These are phyloP conservation scores for Venturia carpophila DNA, from an alignment of 2,329 filamentous ascomycete genomes.

Conservation along the genomic window DNA sequence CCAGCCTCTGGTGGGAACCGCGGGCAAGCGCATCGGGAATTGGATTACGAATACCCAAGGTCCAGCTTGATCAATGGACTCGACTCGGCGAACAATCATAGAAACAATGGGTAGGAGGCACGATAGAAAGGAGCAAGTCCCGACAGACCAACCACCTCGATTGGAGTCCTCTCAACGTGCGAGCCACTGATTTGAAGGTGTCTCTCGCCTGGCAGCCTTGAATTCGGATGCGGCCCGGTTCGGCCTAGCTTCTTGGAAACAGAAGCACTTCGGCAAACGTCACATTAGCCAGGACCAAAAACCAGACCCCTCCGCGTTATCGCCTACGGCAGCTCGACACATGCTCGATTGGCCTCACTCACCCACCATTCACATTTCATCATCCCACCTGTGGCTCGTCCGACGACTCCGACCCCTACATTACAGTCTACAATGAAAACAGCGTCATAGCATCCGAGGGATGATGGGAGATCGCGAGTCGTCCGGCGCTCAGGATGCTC, in stretches of 20 bases:
- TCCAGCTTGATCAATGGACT: not conserved
- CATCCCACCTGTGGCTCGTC: constrained; percentile 9
- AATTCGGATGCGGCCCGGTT: not conserved
- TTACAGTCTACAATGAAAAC: constrained; percentile 12
- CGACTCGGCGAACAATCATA: not conserved
- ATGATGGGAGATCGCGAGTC: constrained; percentile 64
- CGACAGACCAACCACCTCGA: not conserved
- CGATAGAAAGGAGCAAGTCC: not conserved
- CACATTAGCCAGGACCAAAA: not conserved
- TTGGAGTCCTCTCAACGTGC: not conserved
- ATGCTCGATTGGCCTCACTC: constrained; percentile 1
- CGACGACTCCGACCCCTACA: constrained; percentile 1
- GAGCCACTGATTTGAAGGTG: not conserved
- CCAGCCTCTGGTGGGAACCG: not conserved
- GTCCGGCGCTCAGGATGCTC: constrained; percentile 68
- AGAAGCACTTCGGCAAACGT: constrained; percentile 4
- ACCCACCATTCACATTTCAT: constrained; percentile 7
- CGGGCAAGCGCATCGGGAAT: not conserved
- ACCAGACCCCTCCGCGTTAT: not conserved
- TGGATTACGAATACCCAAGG: not conserved
- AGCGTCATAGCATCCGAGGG: constrained; percentile 13
- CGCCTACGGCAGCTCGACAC: constrained; percentile 6
- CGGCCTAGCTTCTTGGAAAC: not conserved
- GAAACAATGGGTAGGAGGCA: not conserved
- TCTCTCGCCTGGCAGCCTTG: constrained; percentile 5